These are phyloP conservation scores for Calonectria naviculata DNA, from an alignment of 2,329 filamentous ascomycete genomes.

Conservation along the genomic window DNA sequence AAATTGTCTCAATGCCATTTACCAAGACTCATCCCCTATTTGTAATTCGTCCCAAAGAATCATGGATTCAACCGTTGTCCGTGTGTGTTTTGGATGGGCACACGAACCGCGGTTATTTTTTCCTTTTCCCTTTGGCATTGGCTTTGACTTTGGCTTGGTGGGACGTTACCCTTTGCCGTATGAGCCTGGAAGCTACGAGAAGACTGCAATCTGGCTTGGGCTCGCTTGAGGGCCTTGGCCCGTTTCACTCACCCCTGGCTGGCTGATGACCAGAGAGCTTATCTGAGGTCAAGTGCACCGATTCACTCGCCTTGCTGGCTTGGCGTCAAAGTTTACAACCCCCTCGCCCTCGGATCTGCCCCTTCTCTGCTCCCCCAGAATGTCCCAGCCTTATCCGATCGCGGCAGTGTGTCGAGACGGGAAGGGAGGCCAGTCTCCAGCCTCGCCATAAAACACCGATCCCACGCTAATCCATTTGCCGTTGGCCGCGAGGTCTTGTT, in stretches of 20 bases:
- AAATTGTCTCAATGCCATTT: not conserved
- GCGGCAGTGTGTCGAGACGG: not conserved
- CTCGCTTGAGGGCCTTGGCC: not conserved
- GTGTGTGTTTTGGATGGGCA: not conserved
- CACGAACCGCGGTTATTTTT: not conserved
- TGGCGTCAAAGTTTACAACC: not conserved
- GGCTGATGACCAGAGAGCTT: not conserved
- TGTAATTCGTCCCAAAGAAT: not conserved
- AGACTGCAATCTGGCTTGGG: not conserved
- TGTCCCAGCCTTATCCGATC: not conserved
- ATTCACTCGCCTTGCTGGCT: not conserved
- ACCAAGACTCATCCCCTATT: not conserved
- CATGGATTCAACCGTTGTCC: not conserved
- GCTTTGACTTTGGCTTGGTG: not conserved
- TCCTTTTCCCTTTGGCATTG: not conserved
- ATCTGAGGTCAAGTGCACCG: not conserved
- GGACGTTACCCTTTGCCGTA: not conserved
- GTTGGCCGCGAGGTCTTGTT: not conserved
- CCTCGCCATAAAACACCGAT: not conserved
- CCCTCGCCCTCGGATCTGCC: not conserved
- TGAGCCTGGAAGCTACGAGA: constrained; percentile 9
- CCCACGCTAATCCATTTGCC: not conserved
- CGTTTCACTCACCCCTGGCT: not conserved
- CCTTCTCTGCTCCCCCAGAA: not conserved
- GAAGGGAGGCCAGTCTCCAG: not conserved